Percentiles rank a stretch among this genome's conserved stretches.
phyloP scores from a whole-genome alignment of 192 early-diverging fungal genomes.

The Gamsiella multidivaricata region DNA sequence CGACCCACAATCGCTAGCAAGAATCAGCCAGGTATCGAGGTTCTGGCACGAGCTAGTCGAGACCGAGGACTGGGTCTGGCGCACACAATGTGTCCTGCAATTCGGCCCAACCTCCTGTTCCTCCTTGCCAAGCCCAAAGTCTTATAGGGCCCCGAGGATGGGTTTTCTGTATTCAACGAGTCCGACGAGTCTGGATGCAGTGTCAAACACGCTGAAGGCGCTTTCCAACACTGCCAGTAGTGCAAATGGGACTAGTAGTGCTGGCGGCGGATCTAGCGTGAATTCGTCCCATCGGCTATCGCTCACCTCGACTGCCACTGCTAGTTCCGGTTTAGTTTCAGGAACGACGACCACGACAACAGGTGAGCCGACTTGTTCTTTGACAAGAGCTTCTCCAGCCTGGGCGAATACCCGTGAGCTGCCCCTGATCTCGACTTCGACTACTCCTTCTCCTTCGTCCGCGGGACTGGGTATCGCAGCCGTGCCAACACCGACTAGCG shows the following conservation, averaged over 20 bases:
- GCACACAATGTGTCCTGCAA: slow-evolving; percentile 36
- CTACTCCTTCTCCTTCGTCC: background rate
- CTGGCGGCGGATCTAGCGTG: slow-evolving; percentile 3
- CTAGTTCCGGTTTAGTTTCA: no score
- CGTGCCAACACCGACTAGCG: background rate
- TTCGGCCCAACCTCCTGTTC: slow-evolving; percentile 50
- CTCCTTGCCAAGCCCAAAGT: slow-evolving; percentile 42
- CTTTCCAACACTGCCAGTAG: no score
- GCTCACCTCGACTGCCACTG: slow-evolving; percentile 1
- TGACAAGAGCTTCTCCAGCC: slow-evolving; percentile 6
- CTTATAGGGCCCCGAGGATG: slow-evolving; percentile 23
- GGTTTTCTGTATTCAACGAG: slow-evolving; percentile 40
- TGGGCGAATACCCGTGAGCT: slow-evolving; percentile 16
- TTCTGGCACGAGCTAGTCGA: slow-evolving; percentile 67
- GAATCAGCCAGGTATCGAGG: slow-evolving; percentile 78
- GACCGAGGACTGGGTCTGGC: slow-evolving; percentile 59
- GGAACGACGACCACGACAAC: no score
- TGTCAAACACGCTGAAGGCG: slow-evolving; percentile 44
- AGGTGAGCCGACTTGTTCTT: no score
- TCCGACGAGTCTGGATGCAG: slow-evolving; percentile 41
- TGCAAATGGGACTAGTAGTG: no score
- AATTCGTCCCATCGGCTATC: slow-evolving; percentile 15
- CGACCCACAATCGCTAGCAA: slow-evolving; percentile 76
- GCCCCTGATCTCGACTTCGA: background rate
- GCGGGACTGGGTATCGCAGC: background rate